These are phyloP conservation scores for Serendipita sp. DNA, from an alignment of 768 basidiomycete species.

Conservation along the genomic window DNA sequence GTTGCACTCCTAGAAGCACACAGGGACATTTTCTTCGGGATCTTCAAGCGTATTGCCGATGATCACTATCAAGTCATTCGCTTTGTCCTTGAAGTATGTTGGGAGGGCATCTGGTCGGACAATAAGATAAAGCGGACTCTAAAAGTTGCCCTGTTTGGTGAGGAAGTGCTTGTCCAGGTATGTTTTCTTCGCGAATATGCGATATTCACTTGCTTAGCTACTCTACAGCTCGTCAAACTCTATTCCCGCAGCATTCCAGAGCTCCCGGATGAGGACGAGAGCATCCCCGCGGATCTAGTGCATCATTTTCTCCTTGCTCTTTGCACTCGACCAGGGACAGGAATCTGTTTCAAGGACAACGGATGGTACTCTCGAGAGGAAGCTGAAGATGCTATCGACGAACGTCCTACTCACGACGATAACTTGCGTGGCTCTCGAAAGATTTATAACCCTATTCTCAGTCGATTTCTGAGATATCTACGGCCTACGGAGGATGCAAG, in stretches of 20 bases:
- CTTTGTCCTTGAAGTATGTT: conserved; percentile 54
- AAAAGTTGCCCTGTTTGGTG: conserved; percentile 59
- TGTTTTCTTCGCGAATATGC: no score
- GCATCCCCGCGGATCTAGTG: conserved; percentile 58
- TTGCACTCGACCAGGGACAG: conserved; percentile 63
- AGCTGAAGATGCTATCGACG: conserved; percentile 23
- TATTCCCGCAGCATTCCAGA: conserved; percentile 47
- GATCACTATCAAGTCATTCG: conserved; percentile 48
- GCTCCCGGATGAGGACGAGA: conserved; percentile 25
- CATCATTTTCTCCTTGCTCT: conserved; percentile 81
- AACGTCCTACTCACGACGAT: conserved; percentile 16
- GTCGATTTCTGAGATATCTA: conserved; percentile 52
- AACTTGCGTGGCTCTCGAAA: conserved; percentile 18
- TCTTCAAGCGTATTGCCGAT: conserved; percentile 59
- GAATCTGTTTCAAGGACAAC: conserved; percentile 74
- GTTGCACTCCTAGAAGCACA: conserved; percentile 54
- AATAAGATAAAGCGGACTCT: conserved; percentile 50
- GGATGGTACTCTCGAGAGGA: conserved; percentile 80
- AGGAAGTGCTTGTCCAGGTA: conserved; percentile 19
- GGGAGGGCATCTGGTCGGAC: conserved; percentile 67
- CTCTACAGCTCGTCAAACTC: conserved; percentile 49
- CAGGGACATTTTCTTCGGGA: conserved; percentile 41
- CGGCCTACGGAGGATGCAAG: conserved; percentile 81
- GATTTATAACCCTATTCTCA: conserved; percentile 71
- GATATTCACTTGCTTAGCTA: conserved; percentile 9